Evolutionary conservation across 2,329 filamentous ascomycete species (phyloP), one percentile per base, ranked within the genome.

Genomic region (Sphaerulina musiva): DNA sequence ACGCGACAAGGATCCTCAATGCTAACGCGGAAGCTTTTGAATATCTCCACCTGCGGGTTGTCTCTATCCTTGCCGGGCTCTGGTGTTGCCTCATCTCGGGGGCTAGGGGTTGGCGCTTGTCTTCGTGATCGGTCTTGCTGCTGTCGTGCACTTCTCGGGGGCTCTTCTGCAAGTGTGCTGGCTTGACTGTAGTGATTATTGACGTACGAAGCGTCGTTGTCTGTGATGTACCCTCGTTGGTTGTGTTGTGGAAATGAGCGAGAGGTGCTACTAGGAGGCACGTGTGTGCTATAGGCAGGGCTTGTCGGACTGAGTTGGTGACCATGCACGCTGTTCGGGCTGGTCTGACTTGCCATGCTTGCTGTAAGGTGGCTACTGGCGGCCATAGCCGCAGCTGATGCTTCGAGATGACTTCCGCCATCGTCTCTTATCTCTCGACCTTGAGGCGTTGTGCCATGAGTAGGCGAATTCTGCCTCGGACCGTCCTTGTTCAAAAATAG

Each of bases 1-100:
- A 96, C 96, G 76, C 95, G 87, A 74, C 93, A 98, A 2, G 93
- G 93, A 67, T 98, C 93, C 63, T 98, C 93, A 81, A 97, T 95
- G 69, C 88, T 93, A 58, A 98, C 93, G 39, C 92, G 85, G 80
- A 98, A 98, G 1, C 89, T 95, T 71, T 98, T 98, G 83, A 97
- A 97, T 56, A 98, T 96, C 72, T 98, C 93, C 56, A 96, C 91
- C 62, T 77, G 74, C 9, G 75, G 74, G 57, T 77, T 77, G 51
- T 69, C 67, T 34, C 61, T 60, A 55, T 59, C 65, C 56, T 42
- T 55, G 39, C 46, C 59, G 36, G 47, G 55, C 41, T 58, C 60
- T 43, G 63, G 62, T 26, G 53, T 55, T 50, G 64, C 65, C 39
- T 67, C 64, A 43, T 69, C 67, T 56, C 64, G 52, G 20, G 63